Conservation (phyloP, 2,329 filamentous ascomycete genomes). For the Pseudofabraea citricarpa region DNA sequence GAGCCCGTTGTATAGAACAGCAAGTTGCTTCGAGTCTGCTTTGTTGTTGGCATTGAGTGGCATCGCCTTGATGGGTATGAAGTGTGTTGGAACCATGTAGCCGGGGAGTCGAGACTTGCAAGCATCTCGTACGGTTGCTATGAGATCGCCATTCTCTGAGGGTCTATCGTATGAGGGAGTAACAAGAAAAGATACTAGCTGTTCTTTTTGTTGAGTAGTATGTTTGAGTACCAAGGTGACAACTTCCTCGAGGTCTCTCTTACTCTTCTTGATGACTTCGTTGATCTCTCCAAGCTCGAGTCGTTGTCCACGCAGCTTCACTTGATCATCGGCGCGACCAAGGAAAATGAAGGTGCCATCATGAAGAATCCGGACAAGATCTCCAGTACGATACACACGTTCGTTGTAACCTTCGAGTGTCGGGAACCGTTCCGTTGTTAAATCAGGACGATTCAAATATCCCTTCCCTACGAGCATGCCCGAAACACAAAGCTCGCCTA, state of each 20-base stretch:
- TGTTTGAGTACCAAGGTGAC: slow-evolving; percentile 72
- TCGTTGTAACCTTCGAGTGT: slow-evolving; percentile 50
- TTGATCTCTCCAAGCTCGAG: slow-evolving; percentile 92
- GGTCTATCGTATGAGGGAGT: slow-evolving; percentile 20
- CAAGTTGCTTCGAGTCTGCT: slow-evolving; percentile 68
- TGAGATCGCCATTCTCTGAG: slow-evolving; percentile 32
- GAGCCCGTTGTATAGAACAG: slow-evolving; percentile 58
- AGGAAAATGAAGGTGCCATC: slow-evolving; percentile 84
- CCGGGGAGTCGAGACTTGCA: slow-evolving; percentile 67
- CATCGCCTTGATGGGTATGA: slow-evolving; percentile 65
- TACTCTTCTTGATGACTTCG: slow-evolving; percentile 66
- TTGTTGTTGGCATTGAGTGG: slow-evolving; percentile 90
- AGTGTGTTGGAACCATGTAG: slow-evolving; percentile 90
- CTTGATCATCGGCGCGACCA: slow-evolving; percentile 83
- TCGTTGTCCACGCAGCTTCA: slow-evolving; percentile 85
- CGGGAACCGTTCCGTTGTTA: slow-evolving; percentile 75
- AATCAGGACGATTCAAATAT: slow-evolving; percentile 75
- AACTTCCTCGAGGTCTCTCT: slow-evolving; percentile 58
- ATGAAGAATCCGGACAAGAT: slow-evolving; percentile 75
- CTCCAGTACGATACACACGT: slow-evolving; percentile 80
- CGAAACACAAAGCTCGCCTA: slow-evolving; percentile 86
- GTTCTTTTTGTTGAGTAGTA: slow-evolving; percentile 68
- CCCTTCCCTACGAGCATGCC: slow-evolving; percentile 85
- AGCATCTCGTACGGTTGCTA: slow-evolving; percentile 47
- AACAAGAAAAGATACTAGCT: slow-evolving; percentile 74